Evolutionary conservation across 1,284 basidiomycete genomes (phyloP).

Genomic region (Malassezia psittaci): DNA sequence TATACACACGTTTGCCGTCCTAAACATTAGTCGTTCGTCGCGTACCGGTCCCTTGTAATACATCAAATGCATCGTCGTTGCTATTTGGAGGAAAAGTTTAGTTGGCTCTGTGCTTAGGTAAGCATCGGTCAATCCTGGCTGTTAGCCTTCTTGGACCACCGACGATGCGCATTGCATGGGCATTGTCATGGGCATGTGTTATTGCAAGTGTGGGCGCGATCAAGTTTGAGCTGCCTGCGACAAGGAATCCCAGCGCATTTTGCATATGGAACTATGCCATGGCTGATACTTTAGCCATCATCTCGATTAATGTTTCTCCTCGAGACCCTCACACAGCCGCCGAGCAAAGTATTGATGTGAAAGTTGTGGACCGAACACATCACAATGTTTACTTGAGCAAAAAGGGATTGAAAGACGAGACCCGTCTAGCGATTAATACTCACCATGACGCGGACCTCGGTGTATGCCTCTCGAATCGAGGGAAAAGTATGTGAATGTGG

Average conservation of each 20-base stretch:
- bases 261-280: constrained; percentile 48
- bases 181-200: neutral
- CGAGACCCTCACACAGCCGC: constrained; percentile 21
- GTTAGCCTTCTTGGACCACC: too few relatives aligned
- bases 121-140: too few relatives aligned
- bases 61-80: constrained; percentile 45
- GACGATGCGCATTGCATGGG: neutral
- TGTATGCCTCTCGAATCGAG: constrained; percentile 73
- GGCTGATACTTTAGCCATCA: constrained; percentile 52
- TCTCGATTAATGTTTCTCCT: constrained; percentile 77
- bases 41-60: constrained; percentile 41
- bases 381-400: constrained; percentile 87
- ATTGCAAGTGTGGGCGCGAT: constrained; percentile 23
- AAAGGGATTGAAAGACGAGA: constrained; percentile 76
- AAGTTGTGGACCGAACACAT: constrained; percentile 81
- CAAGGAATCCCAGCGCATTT: constrained; percentile 24
- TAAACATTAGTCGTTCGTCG: constrained; percentile 7
- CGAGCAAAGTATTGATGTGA: constrained; percentile 61
- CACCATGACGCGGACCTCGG: constrained; percentile 89
- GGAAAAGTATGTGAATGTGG: neutral
- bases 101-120: too few relatives aligned
- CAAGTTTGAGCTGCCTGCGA: constrained; percentile 39
- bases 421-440: constrained; percentile 82
- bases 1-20: constrained; percentile 46
- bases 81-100: neutral